Evolutionary conservation across 805 yeast genomes (phyloP), one percentile per base, ranked within the genome.

Genomic region (Candida yuanshanica): DNA sequence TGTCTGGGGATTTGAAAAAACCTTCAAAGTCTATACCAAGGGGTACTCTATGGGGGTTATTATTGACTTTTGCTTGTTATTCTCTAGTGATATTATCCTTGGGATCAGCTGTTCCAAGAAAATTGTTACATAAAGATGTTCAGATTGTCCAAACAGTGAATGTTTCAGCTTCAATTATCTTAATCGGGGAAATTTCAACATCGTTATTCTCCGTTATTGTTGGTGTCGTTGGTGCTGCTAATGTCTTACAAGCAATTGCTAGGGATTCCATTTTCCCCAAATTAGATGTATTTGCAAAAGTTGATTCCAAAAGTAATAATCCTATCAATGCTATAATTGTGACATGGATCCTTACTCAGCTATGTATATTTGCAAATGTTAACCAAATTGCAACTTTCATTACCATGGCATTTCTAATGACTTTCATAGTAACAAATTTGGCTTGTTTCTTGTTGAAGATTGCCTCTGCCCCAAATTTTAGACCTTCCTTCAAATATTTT

Each of bases 401-500:
- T 46, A 91, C 98, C 1, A 89, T 95, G 97, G 96, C 99, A 0
- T 91, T 89, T 55, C 69, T 93, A 39, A 86, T 91, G 93, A 93
- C 99, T 0, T 93, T 93, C 55, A 82, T 91, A 36, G 96, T 91
- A 2, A 89, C 95, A 26, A 93, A 93, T 55, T 62, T 91, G 47
- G 98, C 99, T 3, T 95, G 99, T 59, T 89, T 91, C 57, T 63
- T 93, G 39, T 70, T 93, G 51, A 83, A 82, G 48, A 65, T 93
- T 5, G 91, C 96, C 0, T 78, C 96, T 1, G 99, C 99, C 5
- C 99, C 99, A n/a, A 93, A 95, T 60, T 93, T 93, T 64, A 70
- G 99, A 55, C 99, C 99, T 4, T 86, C 96, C 4, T 93, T 93
- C 71, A 81, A 76, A 43, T 93, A 81, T 55, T 93, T 93, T 66